Percentiles rank a stretch among this genome's conserved stretches.
Conservation (phyloP, 176 grass and related monocot species). For the Cenchrus purpureus region DNA sequence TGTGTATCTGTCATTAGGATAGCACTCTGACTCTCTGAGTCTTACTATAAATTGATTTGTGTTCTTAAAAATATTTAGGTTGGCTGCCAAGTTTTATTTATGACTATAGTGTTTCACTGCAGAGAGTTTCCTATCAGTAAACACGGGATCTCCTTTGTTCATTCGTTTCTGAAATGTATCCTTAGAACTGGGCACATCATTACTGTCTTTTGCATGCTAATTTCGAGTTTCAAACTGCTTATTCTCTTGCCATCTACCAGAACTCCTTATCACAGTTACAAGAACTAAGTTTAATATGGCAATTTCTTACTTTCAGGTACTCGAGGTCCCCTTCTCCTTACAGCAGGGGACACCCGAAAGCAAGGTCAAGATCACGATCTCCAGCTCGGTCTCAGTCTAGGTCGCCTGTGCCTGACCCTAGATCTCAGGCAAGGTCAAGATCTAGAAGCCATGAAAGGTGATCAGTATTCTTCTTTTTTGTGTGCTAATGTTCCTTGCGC, state of each 20-base stretch:
- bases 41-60: background rate
- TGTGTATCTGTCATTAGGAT: background rate
- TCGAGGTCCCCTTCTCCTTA: constrained; percentile 72
- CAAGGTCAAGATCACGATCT: constrained; percentile 69
- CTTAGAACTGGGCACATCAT: background rate
- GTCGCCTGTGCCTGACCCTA: constrained; percentile 60
- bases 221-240: background rate
- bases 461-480: background rate
- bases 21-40: background rate
- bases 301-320: constrained; percentile 48
- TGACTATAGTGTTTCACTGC: background rate
- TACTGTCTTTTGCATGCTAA: background rate
- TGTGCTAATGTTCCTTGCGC: background rate
- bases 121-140: background rate
- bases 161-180: background rate
- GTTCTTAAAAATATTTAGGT: background rate
- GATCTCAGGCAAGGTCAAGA: constrained; percentile 47
- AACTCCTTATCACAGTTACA: background rate
- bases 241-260: background rate
- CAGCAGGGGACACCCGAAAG: constrained; percentile 49
- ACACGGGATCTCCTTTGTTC: background rate
- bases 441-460: constrained; percentile 73
- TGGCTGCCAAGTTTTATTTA: background rate
- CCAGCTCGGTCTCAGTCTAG: constrained; percentile 52
- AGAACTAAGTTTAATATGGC: background rate